Evolutionary conservation across 2,329 filamentous ascomycete genomes (phyloP), one percentile per base, ranked within the genome.

Genomic region (Penicillium sp.): DNA sequence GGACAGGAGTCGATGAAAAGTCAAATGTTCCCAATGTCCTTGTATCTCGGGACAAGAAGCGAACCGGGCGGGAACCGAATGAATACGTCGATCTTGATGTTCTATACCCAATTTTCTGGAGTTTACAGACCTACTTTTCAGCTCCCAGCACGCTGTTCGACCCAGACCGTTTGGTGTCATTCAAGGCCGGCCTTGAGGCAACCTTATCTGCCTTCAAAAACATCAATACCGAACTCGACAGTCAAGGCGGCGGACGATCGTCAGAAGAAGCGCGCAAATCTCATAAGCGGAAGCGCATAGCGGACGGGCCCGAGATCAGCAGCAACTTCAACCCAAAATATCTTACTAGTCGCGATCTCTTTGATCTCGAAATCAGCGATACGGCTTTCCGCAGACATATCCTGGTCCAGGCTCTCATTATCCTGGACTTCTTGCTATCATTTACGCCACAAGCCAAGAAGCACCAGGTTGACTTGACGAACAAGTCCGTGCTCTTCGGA

Each of bases 301-400:
- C 75, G 26, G 80, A 84, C 47, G 82, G 83, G 7, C 79, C 83
- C 45, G 85, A 87, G 55, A 76, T 86, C 46, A 80, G 85, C 23
- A 87, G 85, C 66, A 86, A 84, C 23, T 97, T 96, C 75, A 99
- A 99, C 65, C 93, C 95, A 1, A 99, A 97, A 69, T 99, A 99
- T 69, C 81, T 99, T 16, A 99, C 94, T n/a, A 97, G 92, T 70
- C 84, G 88, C 59, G 95, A 99, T 69, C 79, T 99, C 1, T 99
- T 99, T 71, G 90, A 95, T 65, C 83, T 99, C 42, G 94, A 99
- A 81, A 88, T 97, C 57, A 92, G 90, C 70, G 94, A 99, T 72
- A 81, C 96, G 38, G 93, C 93, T 6, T 97, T 99, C 70, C 84
- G 95, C 62, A 84, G 95, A 52, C 91, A 99, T 70, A 90, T 99